Evolutionary conservation across 169 alveolate genomes (phyloP), one percentile per base, ranked within the genome.

Genomic region (Hepatocystis sp.): DNA sequence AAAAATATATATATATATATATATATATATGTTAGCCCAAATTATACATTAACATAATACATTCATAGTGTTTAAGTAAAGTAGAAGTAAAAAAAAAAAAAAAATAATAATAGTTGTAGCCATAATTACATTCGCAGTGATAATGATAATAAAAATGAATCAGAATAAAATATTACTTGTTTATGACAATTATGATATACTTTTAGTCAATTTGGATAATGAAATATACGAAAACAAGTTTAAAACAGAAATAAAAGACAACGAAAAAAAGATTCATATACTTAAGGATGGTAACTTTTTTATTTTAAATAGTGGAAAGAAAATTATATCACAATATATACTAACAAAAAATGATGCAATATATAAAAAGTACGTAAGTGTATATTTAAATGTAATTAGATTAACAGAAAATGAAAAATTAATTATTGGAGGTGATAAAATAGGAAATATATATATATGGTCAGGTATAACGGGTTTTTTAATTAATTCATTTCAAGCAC

Each of bases 351-450:
- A 46, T 47, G 27, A 28, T 40, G 49, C 81, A 27, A 63, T 81
- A 19, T 81, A 25, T 30, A 61, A 81, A 2, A 81, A 63, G 53
- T 51, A 47, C 28, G 65, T 81, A 44, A 44, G 89, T 15, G 84
- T 64, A 15, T 46, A 81, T 51, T 30, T 81, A 49, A 81, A 61
- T 46, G 84, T 81, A 23, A 47, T 81, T 27, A 63, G 42, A 65
- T 40, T 81, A 10, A 61, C 89, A 23, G 13, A 47, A 36, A 51
- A 63, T 61, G 89, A 81, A 51, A 81, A 49, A 51, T 32, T 81
- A 23, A 61, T 81, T 61, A 27, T 81, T 3, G 89, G 89, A 15
- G 89, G 89, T 34, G 89, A 81, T 42, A 63, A 81, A 81, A 53
- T 30, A 11, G 89, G 89, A 23, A 61, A 60, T 53, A 25, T 81